phyloP scores from a whole-genome alignment of 2,329 filamentous ascomycete species.

The Chaetomium globosum region DNA sequence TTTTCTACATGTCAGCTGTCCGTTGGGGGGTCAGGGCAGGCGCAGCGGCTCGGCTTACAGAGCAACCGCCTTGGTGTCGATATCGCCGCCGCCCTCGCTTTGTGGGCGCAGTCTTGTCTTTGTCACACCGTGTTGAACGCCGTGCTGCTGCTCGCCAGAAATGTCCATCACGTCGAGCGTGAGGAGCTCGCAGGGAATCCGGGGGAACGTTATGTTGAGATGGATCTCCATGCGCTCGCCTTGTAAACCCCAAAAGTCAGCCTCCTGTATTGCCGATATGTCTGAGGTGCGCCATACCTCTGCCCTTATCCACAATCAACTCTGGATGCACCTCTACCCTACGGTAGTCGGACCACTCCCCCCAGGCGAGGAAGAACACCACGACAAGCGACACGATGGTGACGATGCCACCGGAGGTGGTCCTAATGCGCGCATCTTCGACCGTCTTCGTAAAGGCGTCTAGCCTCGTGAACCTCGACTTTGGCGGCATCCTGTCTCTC shows the following conservation, averaged over 20 bases:
- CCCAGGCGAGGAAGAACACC: slow-evolving; percentile 85
- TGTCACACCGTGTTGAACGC: slow-evolving; percentile 86
- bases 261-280: not conserved
- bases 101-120: slow-evolving; percentile 80
- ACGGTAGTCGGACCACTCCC: slow-evolving; percentile 95
- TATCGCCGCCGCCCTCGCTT: slow-evolving; percentile 73
- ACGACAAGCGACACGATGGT: slow-evolving; percentile 88
- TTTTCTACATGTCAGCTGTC: slow-evolving; percentile 41
- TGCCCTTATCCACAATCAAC: slow-evolving; percentile 91
- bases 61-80: slow-evolving; percentile 69
- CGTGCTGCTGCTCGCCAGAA: slow-evolving; percentile 93
- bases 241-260: slow-evolving; percentile 43
- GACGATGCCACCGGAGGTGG: slow-evolving; percentile 91
- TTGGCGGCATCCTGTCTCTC: slow-evolving; percentile 70
- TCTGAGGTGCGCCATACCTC: slow-evolving; percentile 62
- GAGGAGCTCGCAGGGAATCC: slow-evolving; percentile 89
- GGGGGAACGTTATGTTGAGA: slow-evolving; percentile 93
- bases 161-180: slow-evolving; percentile 99
- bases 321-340: slow-evolving; percentile 85
- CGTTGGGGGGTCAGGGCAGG: not conserved
- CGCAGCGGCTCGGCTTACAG: slow-evolving; percentile 55
- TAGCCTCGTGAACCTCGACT: slow-evolving; percentile 92
- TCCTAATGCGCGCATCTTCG: slow-evolving; percentile 94
- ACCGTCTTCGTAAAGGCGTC: slow-evolving; percentile 99
- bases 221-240: slow-evolving; percentile 99